These are phyloP conservation scores for Paspalum notatum DNA, from an alignment of 176 grass and related monocot species.

Conservation along the genomic window DNA sequence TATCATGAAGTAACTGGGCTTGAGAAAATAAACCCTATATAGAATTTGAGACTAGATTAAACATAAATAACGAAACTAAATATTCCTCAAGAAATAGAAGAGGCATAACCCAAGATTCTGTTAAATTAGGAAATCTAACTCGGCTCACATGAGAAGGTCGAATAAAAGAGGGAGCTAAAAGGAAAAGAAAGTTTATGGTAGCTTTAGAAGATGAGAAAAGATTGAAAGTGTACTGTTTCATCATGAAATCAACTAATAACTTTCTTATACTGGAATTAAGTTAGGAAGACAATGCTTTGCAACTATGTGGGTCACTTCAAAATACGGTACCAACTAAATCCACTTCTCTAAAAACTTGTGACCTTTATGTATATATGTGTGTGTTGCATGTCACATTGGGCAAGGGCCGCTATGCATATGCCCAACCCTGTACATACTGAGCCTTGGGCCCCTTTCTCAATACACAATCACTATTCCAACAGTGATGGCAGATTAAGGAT, in stretches of 20 bases:
- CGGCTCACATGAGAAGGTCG: not conserved
- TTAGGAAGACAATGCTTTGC: not conserved
- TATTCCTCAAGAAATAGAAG: not conserved
- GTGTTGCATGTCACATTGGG: no score
- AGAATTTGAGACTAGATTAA: not conserved
- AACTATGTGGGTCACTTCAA: not conserved
- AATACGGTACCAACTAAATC: not conserved
- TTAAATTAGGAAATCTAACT: not conserved
- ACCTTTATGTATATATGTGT: not conserved
- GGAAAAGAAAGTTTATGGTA: not conserved
- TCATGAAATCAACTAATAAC: not conserved
- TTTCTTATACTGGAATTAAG: not conserved
- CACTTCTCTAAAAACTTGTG: not conserved
- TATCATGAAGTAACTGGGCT: not conserved
- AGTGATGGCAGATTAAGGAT: not conserved
- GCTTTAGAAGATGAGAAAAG: not conserved
- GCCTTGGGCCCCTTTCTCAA: no score
- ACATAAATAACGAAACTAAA: not conserved
- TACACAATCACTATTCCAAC: no score
- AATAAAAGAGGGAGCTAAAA: not conserved
- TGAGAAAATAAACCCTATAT: conserved; percentile 4
- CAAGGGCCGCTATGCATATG: no score
- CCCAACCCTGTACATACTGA: no score
- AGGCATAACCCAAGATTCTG: not conserved
- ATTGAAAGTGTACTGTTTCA: not conserved